These are phyloP conservation scores for Scheffersomyces segobiensis DNA, from an alignment of 1,139 yeast species.

Conservation along the genomic window DNA sequence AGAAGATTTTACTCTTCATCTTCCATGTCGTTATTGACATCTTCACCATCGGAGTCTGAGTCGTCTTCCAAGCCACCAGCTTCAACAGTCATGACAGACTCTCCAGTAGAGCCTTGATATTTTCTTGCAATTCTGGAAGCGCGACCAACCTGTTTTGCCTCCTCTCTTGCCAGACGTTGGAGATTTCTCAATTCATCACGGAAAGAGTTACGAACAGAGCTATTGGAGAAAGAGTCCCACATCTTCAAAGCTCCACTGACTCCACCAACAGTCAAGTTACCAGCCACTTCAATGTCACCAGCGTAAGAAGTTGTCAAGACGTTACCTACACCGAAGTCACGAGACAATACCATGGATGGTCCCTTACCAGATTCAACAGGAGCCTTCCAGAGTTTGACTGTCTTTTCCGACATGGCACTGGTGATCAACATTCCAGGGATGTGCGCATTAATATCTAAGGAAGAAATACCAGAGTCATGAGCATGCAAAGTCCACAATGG, in stretches of 20 bases:
- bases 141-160: constrained; percentile 54
- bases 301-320: constrained; percentile 84
- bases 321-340: constrained; percentile 92
- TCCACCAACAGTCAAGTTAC: constrained; percentile 86
- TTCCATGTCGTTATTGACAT: constrained; percentile 24
- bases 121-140: constrained; percentile 77
- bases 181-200: constrained; percentile 54
- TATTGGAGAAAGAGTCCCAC: constrained; percentile 90
- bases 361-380: constrained; percentile 45
- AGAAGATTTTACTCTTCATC: constrained; percentile 7
- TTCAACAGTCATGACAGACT: constrained; percentile 61
- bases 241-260: constrained; percentile 79
- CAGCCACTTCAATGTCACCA: constrained; percentile 84
- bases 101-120: constrained; percentile 50
- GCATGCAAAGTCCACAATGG: constrained; percentile 97
- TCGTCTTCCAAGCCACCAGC: constrained; percentile 59
- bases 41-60: constrained; percentile 57
- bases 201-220: constrained; percentile 72
- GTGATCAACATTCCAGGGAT: constrained; percentile 79
- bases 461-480: constrained; percentile 90
- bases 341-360: constrained; percentile 87
- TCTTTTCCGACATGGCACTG: constrained; percentile 89
- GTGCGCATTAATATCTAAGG: constrained; percentile 67
- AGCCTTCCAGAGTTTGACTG: constrained; percentile 85
- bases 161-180: constrained; percentile 57